phyloP scores from a whole-genome alignment of 495 filamentous ascomycete genomes.

The Lophium mytilinum region DNA sequence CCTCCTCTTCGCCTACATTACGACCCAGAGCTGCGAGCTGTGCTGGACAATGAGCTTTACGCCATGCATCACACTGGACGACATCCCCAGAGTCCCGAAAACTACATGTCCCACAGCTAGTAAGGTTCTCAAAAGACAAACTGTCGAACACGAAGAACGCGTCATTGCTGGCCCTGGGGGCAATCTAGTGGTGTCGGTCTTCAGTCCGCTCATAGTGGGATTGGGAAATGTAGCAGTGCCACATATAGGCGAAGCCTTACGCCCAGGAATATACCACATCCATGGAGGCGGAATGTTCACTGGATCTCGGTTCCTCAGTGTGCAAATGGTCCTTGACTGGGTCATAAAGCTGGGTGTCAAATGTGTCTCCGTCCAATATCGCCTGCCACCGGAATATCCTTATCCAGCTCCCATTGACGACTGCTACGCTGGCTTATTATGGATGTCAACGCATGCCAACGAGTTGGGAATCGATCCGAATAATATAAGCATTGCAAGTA shows the following conservation, averaged over 20 bases:
- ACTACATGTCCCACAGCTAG: neutral
- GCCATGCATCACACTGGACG: neutral
- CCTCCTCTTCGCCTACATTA: neutral
- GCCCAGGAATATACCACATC: neutral
- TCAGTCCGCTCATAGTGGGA: neutral
- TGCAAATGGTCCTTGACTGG: neutral
- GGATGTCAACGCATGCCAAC: constrained; percentile 16
- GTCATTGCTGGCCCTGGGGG: neutral
- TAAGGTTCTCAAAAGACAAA: neutral
- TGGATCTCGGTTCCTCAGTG: neutral
- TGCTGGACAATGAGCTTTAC: neutral
- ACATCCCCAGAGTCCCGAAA: neutral
- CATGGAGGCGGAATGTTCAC: neutral
- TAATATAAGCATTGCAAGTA: constrained; percentile 23
- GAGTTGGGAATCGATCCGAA: constrained; percentile 26
- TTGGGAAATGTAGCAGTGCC: no score
- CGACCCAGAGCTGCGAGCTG: neutral
- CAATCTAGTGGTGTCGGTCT: neutral
- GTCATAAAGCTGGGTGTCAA: neutral
- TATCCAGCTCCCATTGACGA: constrained; percentile 24
- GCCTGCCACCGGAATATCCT: constrained; percentile 27
- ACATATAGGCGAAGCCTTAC: neutral
- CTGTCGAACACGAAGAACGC: neutral
- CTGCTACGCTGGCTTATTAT: constrained; percentile 27
- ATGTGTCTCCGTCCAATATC: constrained; percentile 26